These are phyloP conservation scores for Daedalea quercina DNA, from an alignment of 768 basidiomycete genomes.

Conservation along the genomic window DNA sequence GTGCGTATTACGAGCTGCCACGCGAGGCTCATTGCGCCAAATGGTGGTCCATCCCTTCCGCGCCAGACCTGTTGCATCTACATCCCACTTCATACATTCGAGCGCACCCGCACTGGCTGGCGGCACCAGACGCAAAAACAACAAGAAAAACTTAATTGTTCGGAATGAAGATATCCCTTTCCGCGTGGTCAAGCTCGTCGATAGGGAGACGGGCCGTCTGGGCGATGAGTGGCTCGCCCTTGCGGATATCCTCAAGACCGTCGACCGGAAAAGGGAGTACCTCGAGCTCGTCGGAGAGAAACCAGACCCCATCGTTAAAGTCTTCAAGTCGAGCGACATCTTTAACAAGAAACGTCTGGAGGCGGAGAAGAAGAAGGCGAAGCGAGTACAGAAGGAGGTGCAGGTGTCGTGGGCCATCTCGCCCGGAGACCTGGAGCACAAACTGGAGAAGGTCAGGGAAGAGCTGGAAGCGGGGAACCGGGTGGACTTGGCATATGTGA, in stretches of 20 bases:
- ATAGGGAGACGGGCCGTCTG: slow-evolving; percentile 38
- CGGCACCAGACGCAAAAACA: background rate
- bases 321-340: slow-evolving; percentile 41
- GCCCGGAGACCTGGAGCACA: slow-evolving; percentile 55
- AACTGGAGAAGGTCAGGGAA: slow-evolving; percentile 49
- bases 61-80: background rate
- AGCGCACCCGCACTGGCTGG: background rate
- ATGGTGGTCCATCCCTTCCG: background rate
- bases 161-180: slow-evolving; percentile 38
- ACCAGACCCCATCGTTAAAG: slow-evolving; percentile 54
- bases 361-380: slow-evolving; percentile 30
- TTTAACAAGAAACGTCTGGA: slow-evolving; percentile 31
- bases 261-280: slow-evolving; percentile 35
- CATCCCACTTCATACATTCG: background rate
- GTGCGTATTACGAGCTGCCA: background rate
- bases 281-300: slow-evolving; percentile 48
- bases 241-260: slow-evolving; percentile 34
- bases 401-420: slow-evolving; percentile 66
- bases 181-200: slow-evolving; percentile 37
- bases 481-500: slow-evolving; percentile 48
- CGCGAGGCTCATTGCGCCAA: background rate
- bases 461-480: slow-evolving; percentile 55
- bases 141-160: slow-evolving; percentile 3
- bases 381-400: slow-evolving; percentile 50
- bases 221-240: slow-evolving; percentile 29